phyloP scores from a whole-genome alignment of 1,284 basidiomycete species.

The Pseudozyma sp. region DNA sequence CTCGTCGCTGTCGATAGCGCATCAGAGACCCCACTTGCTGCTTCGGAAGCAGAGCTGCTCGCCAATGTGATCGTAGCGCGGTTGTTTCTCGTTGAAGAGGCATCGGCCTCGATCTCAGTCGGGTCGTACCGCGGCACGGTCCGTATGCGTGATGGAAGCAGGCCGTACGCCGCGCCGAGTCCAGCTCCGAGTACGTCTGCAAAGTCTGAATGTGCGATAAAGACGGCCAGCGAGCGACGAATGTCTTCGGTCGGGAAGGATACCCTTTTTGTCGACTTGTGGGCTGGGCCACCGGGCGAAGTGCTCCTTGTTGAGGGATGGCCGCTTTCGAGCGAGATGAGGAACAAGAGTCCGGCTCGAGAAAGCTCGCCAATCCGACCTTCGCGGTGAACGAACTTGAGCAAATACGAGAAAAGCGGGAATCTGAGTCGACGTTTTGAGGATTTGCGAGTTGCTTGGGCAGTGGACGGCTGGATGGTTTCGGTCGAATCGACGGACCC shows the following conservation, averaged over 20 bases:
- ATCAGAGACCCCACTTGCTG: slow-evolving; percentile 12
- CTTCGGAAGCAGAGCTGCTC: slow-evolving; percentile 26
- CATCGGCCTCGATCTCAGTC: slow-evolving; percentile 15
- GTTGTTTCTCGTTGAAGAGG: slow-evolving; percentile 1
- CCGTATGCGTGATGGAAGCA: slow-evolving; percentile 74
- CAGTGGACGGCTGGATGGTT: slow-evolving; percentile 42
- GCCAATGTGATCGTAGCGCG: slow-evolving; percentile 35
- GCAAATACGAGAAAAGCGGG: slow-evolving; percentile 84
- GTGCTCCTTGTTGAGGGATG: slow-evolving; percentile 4
- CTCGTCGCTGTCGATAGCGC: slow-evolving; percentile 68
- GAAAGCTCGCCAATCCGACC: slow-evolving; percentile 93
- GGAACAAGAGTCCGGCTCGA: slow-evolving; percentile 86
- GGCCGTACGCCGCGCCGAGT: slow-evolving; percentile 89
- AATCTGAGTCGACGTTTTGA: slow-evolving; percentile 45
- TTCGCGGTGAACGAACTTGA: slow-evolving; percentile 94
- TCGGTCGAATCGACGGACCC: slow-evolving; percentile 45
- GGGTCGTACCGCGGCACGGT: slow-evolving; percentile 34
- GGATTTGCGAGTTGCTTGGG: slow-evolving; percentile 10
- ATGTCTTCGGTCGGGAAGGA: slow-evolving; percentile 34
- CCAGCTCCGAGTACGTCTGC: slow-evolving; percentile 95
- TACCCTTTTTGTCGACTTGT: slow-evolving; percentile 21
- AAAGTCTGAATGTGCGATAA: slow-evolving; percentile 94
- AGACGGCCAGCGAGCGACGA: slow-evolving; percentile 81
- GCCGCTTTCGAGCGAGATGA: slow-evolving; percentile 79
- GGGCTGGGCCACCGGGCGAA: background rate